phyloP scores from a whole-genome alignment of 2,329 filamentous ascomycete genomes.

The Alternaria postmessia region DNA sequence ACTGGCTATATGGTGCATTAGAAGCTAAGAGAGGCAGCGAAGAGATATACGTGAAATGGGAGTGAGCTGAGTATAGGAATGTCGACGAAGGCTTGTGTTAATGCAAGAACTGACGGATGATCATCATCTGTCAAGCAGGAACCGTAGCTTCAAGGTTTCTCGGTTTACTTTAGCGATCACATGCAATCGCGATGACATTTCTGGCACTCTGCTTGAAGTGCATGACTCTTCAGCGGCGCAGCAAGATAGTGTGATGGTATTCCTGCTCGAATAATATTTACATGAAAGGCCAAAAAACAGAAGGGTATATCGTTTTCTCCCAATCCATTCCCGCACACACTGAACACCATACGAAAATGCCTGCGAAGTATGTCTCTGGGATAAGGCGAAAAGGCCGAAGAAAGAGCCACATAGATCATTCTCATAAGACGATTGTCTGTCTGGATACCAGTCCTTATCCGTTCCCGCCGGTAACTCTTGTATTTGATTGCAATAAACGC shows the following conservation, averaged over 20 bases:
- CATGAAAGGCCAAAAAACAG: background rate
- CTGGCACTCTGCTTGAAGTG: background rate
- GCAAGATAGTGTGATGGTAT: background rate
- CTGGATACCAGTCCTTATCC: background rate
- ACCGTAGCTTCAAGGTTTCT: background rate
- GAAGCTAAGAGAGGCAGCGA: constrained; percentile 15
- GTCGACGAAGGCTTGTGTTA: background rate
- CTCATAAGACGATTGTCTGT: constrained; percentile 15
- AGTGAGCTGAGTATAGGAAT: background rate
- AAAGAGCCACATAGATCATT: constrained; percentile 30
- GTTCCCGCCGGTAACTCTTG: constrained; percentile 4
- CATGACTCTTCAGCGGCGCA: background rate
- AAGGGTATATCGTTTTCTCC: constrained; percentile 7
- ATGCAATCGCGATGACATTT: background rate
- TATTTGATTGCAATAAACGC: background rate
- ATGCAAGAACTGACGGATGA: background rate
- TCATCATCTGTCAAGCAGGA: background rate
- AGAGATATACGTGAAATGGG: background rate
- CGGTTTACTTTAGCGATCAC: background rate
- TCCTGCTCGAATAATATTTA: background rate
- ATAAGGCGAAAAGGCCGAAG: constrained; percentile 1
- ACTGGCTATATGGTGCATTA: constrained; percentile 45
- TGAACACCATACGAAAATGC: background rate
- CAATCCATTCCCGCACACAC: background rate
- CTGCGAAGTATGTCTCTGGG: background rate